Evolutionary conservation across 202 grass and related monocot species (phyloP).

Genomic region (Schoenoplectus triqueter): DNA sequence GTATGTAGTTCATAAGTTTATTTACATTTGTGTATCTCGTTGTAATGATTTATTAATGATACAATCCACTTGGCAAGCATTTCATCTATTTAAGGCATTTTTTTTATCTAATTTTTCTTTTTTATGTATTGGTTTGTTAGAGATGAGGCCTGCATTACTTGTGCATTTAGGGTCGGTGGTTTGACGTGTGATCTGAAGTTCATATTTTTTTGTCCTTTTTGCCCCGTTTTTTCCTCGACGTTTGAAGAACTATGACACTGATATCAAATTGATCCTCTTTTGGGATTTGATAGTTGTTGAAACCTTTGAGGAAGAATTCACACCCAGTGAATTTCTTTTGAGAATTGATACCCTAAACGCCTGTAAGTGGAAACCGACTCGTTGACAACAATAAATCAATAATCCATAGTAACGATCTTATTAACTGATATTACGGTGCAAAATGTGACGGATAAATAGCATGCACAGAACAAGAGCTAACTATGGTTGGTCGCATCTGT

Average conservation of each 20-base stretch:
- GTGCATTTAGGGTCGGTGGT: neutral
- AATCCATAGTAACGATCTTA: neutral
- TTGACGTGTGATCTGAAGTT: neutral
- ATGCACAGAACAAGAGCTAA: neutral
- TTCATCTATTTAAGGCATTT: neutral
- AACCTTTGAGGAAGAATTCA: neutral
- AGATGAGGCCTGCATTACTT: slow-evolving; percentile 4
- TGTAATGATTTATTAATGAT: slow-evolving; percentile 45
- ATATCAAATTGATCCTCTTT: slow-evolving; percentile 1
- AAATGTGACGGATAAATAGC: neutral
- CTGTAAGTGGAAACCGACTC: neutral
- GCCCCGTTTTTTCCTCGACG: neutral
- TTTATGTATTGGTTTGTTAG: slow-evolving; percentile 25
- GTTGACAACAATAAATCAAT: neutral
- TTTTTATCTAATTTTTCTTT: slow-evolving; percentile 5
- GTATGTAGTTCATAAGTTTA: slow-evolving; percentile 35
- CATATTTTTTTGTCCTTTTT: neutral
- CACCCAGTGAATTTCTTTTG: neutral
- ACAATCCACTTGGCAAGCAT: slow-evolving; percentile 32
- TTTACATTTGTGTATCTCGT: slow-evolving; percentile 39
- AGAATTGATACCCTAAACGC: neutral
- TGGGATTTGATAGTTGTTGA: slow-evolving; percentile 14
- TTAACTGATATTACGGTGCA: neutral
- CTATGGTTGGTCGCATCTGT: neutral
- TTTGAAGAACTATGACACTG: neutral